Evolutionary conservation across 371 early-diverging fungal genomes (phyloP), one percentile per base, ranked within the genome.

Genomic region (Mortierella sp.): DNA sequence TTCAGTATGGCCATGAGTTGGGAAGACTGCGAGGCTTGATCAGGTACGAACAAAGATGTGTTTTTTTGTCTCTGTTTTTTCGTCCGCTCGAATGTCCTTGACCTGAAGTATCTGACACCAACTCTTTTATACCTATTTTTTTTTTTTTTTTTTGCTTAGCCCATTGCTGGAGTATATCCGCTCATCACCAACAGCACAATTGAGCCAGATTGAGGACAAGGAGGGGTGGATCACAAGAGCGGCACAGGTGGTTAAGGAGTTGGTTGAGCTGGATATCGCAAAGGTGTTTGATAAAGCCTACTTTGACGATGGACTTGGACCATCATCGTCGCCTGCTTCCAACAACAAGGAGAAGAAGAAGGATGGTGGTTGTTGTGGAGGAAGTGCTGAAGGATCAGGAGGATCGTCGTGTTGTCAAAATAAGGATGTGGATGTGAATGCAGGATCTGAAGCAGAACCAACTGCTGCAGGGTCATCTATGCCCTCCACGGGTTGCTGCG

Each of bases 241-340:
- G 1, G 71, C 65, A 1, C 74, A 65, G 4, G 43, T 86, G 43
- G 74, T 82, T 58, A 79, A 77, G 21, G 87, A 86, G 11, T 21
- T 86, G 71, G 55, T 71, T 8, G 80, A 79, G n/a, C 46, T 86
- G 41, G 87, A 82, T 41, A 86, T 86, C 44, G 75, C 77, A 4
- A 82, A 82, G 16, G 76, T 82, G 21, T 86, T 82, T 73, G 87
- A 86, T 49, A 86, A 86, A 51, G 87, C 82, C 10, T 86, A 75
- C 68, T 86, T 86, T 76, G 87, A 86, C 41, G 87, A 82, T 21
- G 75, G 75, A 21, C 54, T 12, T 32, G 60, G 54, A 4, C 60
- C 75, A 14, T 55, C 75, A 5, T 48, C 74, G 2, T 29, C 63
- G 14, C 14, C 63, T 0, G 16, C 32, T 3, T 27, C 56, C 29